Base-by-base conservation (phyloP, 73 alveolate genomes). In the Tetrahymena elliotti region DNA sequence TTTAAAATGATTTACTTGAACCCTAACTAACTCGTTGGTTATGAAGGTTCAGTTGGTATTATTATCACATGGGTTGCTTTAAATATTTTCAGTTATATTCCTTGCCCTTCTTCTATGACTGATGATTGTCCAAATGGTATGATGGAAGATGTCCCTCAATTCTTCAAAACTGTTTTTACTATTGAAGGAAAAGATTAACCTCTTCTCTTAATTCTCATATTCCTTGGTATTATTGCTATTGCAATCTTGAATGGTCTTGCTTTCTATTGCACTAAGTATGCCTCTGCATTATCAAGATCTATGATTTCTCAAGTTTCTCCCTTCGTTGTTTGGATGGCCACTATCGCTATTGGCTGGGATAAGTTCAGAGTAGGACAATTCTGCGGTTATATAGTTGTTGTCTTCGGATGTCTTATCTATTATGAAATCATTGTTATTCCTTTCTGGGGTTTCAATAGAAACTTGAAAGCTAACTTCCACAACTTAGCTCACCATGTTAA, bases 21-120 rank as follows among this genome's bases (percentile, higher is more conserved):
- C 95, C 98, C 99, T 13, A 95, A 98, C 84, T 97, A 97, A 95
- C 96, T 98, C 34, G 99, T 98, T 18, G 99, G 99, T 20, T 95
- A 97, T 84, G 99, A 98, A 96, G 99, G 99, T 8, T 35, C 97
- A 22, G 98, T 97, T 98, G 99, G 99, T 35, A 24, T 96, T n/a
- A 1, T 52, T n/a, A 93, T 96, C 93, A 96, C 97, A 47, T n/a
- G 97, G 33, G 93, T 98, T 37, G 94, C 98, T 92, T 97, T 98
- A 52, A 83, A 97, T 6, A 96, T 97, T 53, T 93, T 98, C 94
- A 97, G 98, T 93, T 84, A 88, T 39, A 96, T 96, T 27, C 95
- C 96, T 6, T 98, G 99, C 94, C 96, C 96, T 18, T 16, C n/a
- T 4, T 20, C 39, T 11, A 84, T 94, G 95, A 16, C 88, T 68